phyloP scores from a whole-genome alignment of 2,329 filamentous ascomycete genomes.

The Dothideomycetidae sp. region DNA sequence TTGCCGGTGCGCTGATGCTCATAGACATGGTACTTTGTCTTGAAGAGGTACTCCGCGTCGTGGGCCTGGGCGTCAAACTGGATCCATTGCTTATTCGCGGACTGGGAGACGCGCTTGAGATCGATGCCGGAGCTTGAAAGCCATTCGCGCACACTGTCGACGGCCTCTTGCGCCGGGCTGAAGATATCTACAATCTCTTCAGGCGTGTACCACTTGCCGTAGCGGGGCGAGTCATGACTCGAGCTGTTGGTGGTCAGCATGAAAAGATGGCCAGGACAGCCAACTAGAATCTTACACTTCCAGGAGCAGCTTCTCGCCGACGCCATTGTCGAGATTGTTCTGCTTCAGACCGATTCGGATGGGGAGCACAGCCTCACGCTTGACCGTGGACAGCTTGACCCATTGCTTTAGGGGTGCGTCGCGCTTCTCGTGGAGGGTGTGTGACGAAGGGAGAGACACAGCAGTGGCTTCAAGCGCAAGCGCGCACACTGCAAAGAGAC shows the following conservation, averaged over 20 bases:
- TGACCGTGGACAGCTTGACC: constrained; percentile 26
- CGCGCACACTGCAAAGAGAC: neutral
- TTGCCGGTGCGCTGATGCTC: constrained; percentile 15
- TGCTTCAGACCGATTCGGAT: constrained; percentile 35
- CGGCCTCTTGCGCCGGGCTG: constrained; percentile 16
- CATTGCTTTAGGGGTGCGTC: constrained; percentile 19
- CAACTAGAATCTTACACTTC: constrained; percentile 16
- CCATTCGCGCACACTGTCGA: constrained; percentile 17
- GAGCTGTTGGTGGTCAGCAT: constrained; percentile 12
- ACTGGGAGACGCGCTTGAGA: constrained; percentile 17
- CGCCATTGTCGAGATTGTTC: constrained; percentile 28
- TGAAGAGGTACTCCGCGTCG: constrained; percentile 18
- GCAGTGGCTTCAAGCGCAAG: neutral
- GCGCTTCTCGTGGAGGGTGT: constrained; percentile 33
- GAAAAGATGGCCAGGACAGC: neutral
- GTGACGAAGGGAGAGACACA: constrained; percentile 13
- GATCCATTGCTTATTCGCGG: constrained; percentile 22
- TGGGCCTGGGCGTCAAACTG: constrained; percentile 20
- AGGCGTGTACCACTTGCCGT: constrained; percentile 23
- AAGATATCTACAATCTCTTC: constrained; percentile 19
- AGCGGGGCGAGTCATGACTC: constrained; percentile 20
- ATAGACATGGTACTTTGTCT: constrained; percentile 18
- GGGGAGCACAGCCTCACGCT: constrained; percentile 25
- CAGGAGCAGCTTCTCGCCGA: constrained; percentile 20
- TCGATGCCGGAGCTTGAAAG: constrained; percentile 14